Conservation (phyloP, 176 grass and related monocot species). For the Sorghum bicolor region Sorghum_bicolor_NCBIv3 NC_012875.2:39501-40000, state of each 20-base stretch:
- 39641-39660: slow-evolving; percentile 71
- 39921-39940: background rate
- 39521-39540: slow-evolving; percentile 89
- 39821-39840: slow-evolving; percentile 13
- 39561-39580: slow-evolving; percentile 75
- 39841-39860: background rate
- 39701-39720: slow-evolving; percentile 55
- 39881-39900: background rate
- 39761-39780: slow-evolving; percentile 69
- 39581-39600: slow-evolving; percentile 79
- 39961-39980: background rate
- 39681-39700: slow-evolving; percentile 81
- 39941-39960: slow-evolving; percentile 16
- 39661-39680: slow-evolving; percentile 61
- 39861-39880: background rate
- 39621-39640: slow-evolving; percentile 67
- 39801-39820: slow-evolving; percentile 24
- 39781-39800: slow-evolving; percentile 59
- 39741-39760: slow-evolving; percentile 59
- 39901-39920: background rate
- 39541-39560: slow-evolving; percentile 73
- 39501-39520: slow-evolving; percentile 41
- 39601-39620: slow-evolving; percentile 81
- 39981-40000: slow-evolving; percentile 16
- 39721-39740: slow-evolving; percentile 51